Evolutionary conservation across 192 early-diverging fungal species (phyloP).

Genomic region (Diversispora eburnea): DNA sequence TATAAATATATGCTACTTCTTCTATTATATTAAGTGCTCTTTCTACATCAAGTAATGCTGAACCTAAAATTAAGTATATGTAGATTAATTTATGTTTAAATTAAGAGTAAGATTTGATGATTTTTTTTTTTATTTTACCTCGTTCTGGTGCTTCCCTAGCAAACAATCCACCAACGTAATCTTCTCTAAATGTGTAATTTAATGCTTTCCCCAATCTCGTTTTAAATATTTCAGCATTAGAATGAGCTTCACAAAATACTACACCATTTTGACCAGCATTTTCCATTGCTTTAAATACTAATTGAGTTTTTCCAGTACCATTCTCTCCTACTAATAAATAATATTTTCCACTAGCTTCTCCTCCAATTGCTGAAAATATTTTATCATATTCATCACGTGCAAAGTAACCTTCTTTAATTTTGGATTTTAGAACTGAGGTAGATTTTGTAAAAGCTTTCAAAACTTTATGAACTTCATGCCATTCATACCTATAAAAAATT

Average conservation of each 20-base stretch:
- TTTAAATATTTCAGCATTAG: slow-evolving; percentile 27
- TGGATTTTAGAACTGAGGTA: slow-evolving; percentile 8
- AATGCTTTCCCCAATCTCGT: slow-evolving; percentile 22
- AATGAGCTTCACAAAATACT: slow-evolving; percentile 29
- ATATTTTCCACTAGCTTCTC: slow-evolving; percentile 4
- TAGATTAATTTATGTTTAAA: neutral
- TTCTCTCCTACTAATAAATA: slow-evolving; percentile 24
- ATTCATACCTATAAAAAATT: slow-evolving; percentile 21
- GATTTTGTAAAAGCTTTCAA: slow-evolving; percentile 11
- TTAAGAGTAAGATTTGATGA: neutral
- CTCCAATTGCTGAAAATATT: slow-evolving; percentile 3
- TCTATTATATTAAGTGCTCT: slow-evolving; percentile 25
- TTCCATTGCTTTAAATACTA: slow-evolving; percentile 26
- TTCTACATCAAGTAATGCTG: slow-evolving; percentile 26
- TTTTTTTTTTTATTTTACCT: neutral
- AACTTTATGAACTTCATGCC: slow-evolving; percentile 26
- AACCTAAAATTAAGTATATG: neutral
- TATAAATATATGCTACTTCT: slow-evolving; percentile 17
- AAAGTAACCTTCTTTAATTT: neutral
- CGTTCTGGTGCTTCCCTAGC: slow-evolving; percentile 27
- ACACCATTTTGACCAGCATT: slow-evolving; percentile 23
- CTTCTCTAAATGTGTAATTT: slow-evolving; percentile 28
- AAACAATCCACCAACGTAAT: slow-evolving; percentile 28
- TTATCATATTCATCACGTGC: neutral
- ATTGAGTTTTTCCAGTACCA: slow-evolving; percentile 28